Evolutionary conservation across 345 rosid genomes (phyloP).

Genomic region (Sisymbrium altissimum): DNA sequence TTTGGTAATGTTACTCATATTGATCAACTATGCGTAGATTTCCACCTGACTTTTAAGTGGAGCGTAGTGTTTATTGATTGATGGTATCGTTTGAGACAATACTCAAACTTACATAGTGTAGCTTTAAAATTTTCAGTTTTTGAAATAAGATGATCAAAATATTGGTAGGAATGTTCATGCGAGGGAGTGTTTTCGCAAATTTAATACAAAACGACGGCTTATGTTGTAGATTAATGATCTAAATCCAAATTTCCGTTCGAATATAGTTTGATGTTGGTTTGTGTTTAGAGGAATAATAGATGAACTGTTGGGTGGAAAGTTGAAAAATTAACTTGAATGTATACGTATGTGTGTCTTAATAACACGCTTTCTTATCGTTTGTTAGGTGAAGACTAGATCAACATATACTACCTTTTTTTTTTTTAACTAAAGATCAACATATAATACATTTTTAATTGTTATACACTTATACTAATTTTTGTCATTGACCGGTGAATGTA

Average conservation of each 20-base stretch:
- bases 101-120: neutral
- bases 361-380: neutral
- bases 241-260: neutral
- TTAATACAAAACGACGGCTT: neutral
- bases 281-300: neutral
- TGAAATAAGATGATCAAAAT: neutral
- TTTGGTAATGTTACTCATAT: neutral
- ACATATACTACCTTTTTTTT: no score
- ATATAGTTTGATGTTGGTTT: neutral
- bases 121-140: neutral
- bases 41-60: neutral
- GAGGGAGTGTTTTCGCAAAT: neutral
- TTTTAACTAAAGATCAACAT: neutral
- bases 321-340: neutral
- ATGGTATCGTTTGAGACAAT: neutral
- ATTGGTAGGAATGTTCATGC: neutral
- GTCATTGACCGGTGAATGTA: neutral
- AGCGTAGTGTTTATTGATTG: neutral
- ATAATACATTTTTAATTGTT: neutral
- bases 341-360: neutral
- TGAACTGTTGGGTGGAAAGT: neutral
- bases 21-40: neutral
- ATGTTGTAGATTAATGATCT: neutral
- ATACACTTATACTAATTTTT: neutral
- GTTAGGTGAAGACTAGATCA: slow-evolving; percentile 17